A percentile compares a stretch with the other conserved stretches of the same genome.
These are phyloP conservation scores for Pneumocystis canis DNA, from an alignment of 1,139 yeast species.

Conservation along the genomic window DNA sequence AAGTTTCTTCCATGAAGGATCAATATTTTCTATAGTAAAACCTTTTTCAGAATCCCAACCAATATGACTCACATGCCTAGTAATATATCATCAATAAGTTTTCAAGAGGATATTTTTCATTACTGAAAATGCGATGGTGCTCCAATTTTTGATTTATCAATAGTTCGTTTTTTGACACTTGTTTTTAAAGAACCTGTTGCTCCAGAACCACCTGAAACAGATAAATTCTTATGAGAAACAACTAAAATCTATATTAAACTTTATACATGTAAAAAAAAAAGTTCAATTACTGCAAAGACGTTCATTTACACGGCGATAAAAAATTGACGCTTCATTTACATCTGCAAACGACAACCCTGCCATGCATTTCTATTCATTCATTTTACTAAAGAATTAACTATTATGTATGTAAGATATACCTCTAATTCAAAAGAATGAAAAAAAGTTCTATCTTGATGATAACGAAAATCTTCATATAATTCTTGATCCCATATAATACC, in stretches of 20 bases:
- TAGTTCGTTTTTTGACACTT: not conserved
- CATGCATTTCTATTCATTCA: constrained; percentile 34
- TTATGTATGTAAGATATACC: constrained; percentile 20
- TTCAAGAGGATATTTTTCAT: not conserved
- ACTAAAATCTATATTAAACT: not conserved
- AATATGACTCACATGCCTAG: constrained; percentile 3
- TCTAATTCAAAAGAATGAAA: constrained; percentile 91
- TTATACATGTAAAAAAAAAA: not conserved
- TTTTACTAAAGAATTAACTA: not conserved
- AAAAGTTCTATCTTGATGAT: constrained; percentile 84
- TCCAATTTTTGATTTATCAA: not conserved
- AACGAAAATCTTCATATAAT: constrained; percentile 69
- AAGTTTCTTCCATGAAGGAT: constrained; percentile 71
- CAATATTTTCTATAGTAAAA: constrained; percentile 22
- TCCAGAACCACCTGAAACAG: not conserved
- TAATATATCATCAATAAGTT: not conserved
- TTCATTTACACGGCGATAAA: constrained; percentile 48
- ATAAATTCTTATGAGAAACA: not conserved
- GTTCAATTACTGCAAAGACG: constrained; percentile 19
- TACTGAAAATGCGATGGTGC: not conserved
- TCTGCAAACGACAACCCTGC: constrained; percentile 88
- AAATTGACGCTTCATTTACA: constrained; percentile 72
- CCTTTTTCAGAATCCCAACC: constrained; percentile 8
- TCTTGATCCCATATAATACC: constrained; percentile 98
- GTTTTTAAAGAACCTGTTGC: not conserved